Conservation (phyloP, 441 rosid genomes). For the Populus trichocarpa region DNA sequence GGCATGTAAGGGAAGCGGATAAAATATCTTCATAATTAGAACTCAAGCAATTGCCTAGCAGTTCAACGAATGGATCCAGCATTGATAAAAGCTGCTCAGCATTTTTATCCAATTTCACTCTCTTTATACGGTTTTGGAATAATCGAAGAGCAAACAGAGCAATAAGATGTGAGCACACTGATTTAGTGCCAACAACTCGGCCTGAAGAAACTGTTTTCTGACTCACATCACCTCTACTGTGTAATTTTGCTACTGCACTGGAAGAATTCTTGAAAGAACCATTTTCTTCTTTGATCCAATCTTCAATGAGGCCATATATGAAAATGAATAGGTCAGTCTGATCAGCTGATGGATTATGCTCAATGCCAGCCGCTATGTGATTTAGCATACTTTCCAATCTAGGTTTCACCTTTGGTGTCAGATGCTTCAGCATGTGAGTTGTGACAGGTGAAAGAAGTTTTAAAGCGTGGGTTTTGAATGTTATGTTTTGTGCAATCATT, state of each 20-base stretch:
- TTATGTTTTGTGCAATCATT: constrained; percentile 67
- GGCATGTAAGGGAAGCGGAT: constrained; percentile 73
- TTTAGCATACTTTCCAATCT: constrained; percentile 74
- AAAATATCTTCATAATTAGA: constrained; percentile 84
- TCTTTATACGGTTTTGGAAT: constrained; percentile 55
- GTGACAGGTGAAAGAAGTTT: constrained; percentile 69
- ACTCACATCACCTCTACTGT: constrained; percentile 26
- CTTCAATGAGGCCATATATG: constrained; percentile 59
- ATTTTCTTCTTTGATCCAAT: constrained; percentile 53
- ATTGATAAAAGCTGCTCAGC: constrained; percentile 48
- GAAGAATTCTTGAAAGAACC: constrained; percentile 33
- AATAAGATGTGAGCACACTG: constrained; percentile 61
- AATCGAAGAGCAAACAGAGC: constrained; percentile 77
- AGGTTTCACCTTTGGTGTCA: constrained; percentile 63
- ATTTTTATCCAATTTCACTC: constrained; percentile 41
- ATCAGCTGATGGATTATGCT: constrained; percentile 80
- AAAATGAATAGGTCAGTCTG: constrained; percentile 72
- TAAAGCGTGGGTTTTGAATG: constrained; percentile 66
- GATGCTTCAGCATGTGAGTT: constrained; percentile 57
- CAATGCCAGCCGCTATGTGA: constrained; percentile 79
- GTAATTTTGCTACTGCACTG: constrained; percentile 23
- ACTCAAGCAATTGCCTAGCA: constrained; percentile 71
- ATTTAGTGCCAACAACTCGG: constrained; percentile 38
- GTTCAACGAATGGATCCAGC: constrained; percentile 86
- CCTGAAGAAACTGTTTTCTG: constrained; percentile 26